These are phyloP conservation scores for Populus hybrid DNA, from an alignment of 441 rosid genomes.

Conservation along the genomic window DNA sequence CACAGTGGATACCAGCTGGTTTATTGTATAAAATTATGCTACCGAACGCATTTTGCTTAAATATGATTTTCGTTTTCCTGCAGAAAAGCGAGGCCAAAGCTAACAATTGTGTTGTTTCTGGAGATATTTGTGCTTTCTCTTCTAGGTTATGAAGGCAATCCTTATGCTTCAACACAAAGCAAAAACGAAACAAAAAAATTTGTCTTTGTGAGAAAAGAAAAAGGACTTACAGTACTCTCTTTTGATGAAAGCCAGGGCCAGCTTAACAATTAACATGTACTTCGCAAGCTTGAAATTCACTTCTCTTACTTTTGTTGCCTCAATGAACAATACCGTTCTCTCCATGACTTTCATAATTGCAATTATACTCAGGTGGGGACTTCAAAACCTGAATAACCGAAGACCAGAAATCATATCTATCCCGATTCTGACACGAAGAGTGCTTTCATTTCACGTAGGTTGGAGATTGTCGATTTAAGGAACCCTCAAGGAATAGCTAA, in stretches of 20 bases:
- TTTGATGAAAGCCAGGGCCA: slow-evolving; percentile 31
- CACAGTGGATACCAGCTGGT: not conserved
- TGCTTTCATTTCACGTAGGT: slow-evolving; percentile 21
- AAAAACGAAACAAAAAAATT: not conserved
- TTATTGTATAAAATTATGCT: not conserved
- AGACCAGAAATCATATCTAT: not conserved
- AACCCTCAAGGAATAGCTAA: slow-evolving; percentile 39
- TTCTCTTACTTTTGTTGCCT: slow-evolving; percentile 38
- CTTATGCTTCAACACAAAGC: not conserved
- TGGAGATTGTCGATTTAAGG: slow-evolving; percentile 39
- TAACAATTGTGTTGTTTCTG: slow-evolving; percentile 33
- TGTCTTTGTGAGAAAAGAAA: slow-evolving; percentile 8
- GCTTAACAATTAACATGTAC: slow-evolving; percentile 44
- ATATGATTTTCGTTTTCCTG: not conserved
- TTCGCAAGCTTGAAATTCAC: slow-evolving; percentile 49
- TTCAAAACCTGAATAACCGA: not conserved
- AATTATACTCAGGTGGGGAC: slow-evolving; percentile 30
- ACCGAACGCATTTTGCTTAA: not conserved
- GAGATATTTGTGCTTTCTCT: slow-evolving; percentile 47
- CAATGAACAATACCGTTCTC: slow-evolving; percentile 42
- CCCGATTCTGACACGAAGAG: not conserved
- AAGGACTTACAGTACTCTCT: not conserved
- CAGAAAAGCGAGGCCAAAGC: slow-evolving; percentile 45
- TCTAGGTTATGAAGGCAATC: slow-evolving; percentile 31
- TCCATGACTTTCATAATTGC: slow-evolving; percentile 39